Percentiles rank a stretch among this genome's conserved stretches.
These are phyloP conservation scores for Citrus sp. DNA, from an alignment of 345 rosid genomes.

Conservation along the genomic window DNA sequence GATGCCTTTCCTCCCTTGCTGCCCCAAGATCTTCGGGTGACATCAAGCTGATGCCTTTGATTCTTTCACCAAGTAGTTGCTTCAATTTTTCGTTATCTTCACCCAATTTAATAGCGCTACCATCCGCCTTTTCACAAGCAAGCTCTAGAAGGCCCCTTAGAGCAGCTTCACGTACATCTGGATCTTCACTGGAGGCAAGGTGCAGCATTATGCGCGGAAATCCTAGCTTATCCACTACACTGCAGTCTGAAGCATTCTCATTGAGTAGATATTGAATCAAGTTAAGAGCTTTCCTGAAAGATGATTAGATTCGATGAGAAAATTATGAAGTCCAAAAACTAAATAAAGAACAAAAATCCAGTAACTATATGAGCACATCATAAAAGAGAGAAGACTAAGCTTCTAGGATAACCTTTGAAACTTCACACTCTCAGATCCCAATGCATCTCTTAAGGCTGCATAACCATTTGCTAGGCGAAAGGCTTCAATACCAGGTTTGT, in stretches of 20 bases:
- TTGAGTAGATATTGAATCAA: constrained; percentile 80
- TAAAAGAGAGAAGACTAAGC: background rate
- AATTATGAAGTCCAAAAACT: background rate
- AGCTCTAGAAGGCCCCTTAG: constrained; percentile 71
- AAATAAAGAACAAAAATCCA: background rate
- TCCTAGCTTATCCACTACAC: constrained; percentile 56
- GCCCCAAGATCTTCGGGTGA: constrained; percentile 76
- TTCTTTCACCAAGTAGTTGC: constrained; percentile 69
- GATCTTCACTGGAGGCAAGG: constrained; percentile 73
- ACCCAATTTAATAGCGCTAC: constrained; percentile 30
- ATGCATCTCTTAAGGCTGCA: constrained; percentile 72
- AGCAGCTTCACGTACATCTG: constrained; percentile 80
- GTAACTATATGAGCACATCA: background rate
- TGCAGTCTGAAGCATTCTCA: constrained; percentile 71
- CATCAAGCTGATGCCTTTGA: constrained; percentile 56
- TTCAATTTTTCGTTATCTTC: constrained; percentile 57
- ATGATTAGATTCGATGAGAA: background rate
- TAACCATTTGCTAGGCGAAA: constrained; percentile 92
- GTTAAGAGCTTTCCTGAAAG: constrained; percentile 84
- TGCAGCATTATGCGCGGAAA: constrained; percentile 80
- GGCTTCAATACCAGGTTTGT: constrained; percentile 71
- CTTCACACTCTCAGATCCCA: constrained; percentile 60
- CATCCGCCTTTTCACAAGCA: constrained; percentile 42
- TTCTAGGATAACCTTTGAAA: constrained; percentile 65
- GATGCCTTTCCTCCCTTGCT: constrained; percentile 77